Evolutionary conservation across 768 basidiomycete species (phyloP).

Genomic region (Rhodotorula babjevae): DNA sequence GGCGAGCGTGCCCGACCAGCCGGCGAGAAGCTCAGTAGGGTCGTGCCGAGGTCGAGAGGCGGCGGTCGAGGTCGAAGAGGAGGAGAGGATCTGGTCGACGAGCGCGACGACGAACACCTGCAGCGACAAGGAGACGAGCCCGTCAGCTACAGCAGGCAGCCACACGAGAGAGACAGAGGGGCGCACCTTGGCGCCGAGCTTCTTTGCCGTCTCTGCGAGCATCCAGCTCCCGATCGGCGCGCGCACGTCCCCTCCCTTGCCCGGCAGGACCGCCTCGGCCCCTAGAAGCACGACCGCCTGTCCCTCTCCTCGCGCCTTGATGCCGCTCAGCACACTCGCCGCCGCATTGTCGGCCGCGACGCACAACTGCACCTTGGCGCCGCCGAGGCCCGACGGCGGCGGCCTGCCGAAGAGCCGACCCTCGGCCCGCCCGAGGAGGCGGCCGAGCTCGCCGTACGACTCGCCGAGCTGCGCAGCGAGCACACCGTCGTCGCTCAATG

Average conservation of each 20-base stretch:
- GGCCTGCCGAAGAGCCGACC: not conserved
- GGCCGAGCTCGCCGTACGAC: not conserved
- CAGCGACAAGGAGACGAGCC: no score
- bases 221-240: conserved; percentile 2
- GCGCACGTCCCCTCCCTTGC: conserved; percentile 8
- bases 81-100: conserved; percentile 4
- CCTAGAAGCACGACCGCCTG: not conserved
- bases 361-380: not conserved
- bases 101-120: conserved; percentile 3
- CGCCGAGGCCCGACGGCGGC: not conserved
- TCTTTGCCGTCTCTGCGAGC: conserved; percentile 4
- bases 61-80: not conserved
- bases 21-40: conserved; percentile 2
- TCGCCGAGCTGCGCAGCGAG: not conserved
- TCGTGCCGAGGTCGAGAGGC: not conserved
- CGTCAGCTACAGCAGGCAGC: not conserved
- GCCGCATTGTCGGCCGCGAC: conserved; percentile 8
- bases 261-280: conserved; percentile 6
- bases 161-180: not conserved
- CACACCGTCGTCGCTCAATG: not conserved
- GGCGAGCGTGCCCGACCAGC: conserved; percentile 8
- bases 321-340: not conserved
- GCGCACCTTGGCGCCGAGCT: not conserved
- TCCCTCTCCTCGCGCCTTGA: not conserved
- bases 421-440: not conserved